phyloP scores from a whole-genome alignment of 257 asterid genomes.

The Salvia rosmarinus region DNA sequence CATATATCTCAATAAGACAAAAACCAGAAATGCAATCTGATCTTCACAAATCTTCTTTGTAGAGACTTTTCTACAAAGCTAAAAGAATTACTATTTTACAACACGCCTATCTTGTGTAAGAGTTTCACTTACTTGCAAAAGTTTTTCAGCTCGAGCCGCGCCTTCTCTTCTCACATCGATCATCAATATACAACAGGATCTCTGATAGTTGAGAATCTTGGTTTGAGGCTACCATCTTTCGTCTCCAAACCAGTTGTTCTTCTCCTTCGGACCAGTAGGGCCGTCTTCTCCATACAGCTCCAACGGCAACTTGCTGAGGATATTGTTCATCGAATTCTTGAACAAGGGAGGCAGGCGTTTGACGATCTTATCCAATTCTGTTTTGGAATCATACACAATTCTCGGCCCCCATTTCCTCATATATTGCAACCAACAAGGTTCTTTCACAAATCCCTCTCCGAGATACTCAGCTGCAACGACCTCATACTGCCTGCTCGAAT shows the following conservation, averaged over 20 bases:
- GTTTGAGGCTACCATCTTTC: constrained; percentile 64
- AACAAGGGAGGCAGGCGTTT: constrained; percentile 56
- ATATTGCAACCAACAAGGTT: constrained; percentile 79
- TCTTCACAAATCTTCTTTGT: neutral
- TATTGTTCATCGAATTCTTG: constrained; percentile 46
- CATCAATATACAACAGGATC: neutral
- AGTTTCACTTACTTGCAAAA: too few species aligned
- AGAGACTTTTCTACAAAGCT: too few species aligned
- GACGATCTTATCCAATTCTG: constrained; percentile 60
- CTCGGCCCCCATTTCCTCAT: constrained; percentile 96
- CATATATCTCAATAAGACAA: neutral
- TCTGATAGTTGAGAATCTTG: neutral
- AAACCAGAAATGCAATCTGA: neutral
- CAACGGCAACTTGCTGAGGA: constrained; percentile 63
- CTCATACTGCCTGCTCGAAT: constrained; percentile 76
- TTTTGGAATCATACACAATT: constrained; percentile 67
- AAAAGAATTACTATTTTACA: too few species aligned
- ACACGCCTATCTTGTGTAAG: too few species aligned
- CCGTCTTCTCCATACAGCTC: constrained; percentile 92
- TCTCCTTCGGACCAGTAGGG: constrained; percentile 97
- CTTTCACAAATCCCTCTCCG: constrained; percentile 62
- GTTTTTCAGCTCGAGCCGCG: too few species aligned
- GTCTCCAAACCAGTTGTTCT: constrained; percentile 95
- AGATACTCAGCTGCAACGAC: constrained; percentile 87
- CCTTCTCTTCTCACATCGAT: too few species aligned